phyloP scores from a whole-genome alignment of 768 basidiomycete genomes.

The Galerina marginata region DNA sequence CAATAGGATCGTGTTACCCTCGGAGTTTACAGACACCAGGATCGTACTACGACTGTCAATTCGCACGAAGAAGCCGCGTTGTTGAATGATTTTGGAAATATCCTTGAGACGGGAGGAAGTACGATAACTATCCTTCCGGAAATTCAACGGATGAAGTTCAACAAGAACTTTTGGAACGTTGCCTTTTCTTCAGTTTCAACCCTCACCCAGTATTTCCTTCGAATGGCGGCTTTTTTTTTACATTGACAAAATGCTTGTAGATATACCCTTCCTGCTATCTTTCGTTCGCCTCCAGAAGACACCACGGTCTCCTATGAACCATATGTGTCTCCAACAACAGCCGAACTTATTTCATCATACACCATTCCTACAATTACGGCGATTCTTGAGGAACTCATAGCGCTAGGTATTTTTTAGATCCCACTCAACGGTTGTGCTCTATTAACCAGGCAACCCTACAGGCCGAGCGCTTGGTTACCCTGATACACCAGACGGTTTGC shows the following conservation, averaged over 20 bases:
- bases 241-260: constrained; percentile 20
- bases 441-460: neutral
- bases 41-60: constrained; percentile 45
- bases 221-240: neutral
- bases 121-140: constrained; percentile 54
- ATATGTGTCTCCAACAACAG: constrained; percentile 46
- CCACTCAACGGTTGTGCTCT: too few relatives aligned
- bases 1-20: constrained; percentile 31
- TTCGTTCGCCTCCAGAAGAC: constrained; percentile 49
- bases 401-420: constrained; percentile 4
- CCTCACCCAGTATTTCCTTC: constrained; percentile 42
- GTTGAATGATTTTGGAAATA: constrained; percentile 48
- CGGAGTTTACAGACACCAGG: constrained; percentile 55
- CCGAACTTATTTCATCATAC: constrained; percentile 43
- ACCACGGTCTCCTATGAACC: constrained; percentile 41
- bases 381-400: constrained; percentile 49
- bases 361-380: constrained; percentile 54
- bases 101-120: constrained; percentile 55
- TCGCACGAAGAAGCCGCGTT: constrained; percentile 45
- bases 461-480: constrained; percentile 17
- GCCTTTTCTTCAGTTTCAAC: constrained; percentile 58
- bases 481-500: constrained; percentile 11
- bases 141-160: constrained; percentile 66
- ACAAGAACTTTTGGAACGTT: constrained; percentile 71
- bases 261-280: constrained; percentile 55